These are phyloP conservation scores for Dothiorella sarmentorum DNA, from an alignment of 2,329 filamentous ascomycete species.

Conservation along the genomic window DNA sequence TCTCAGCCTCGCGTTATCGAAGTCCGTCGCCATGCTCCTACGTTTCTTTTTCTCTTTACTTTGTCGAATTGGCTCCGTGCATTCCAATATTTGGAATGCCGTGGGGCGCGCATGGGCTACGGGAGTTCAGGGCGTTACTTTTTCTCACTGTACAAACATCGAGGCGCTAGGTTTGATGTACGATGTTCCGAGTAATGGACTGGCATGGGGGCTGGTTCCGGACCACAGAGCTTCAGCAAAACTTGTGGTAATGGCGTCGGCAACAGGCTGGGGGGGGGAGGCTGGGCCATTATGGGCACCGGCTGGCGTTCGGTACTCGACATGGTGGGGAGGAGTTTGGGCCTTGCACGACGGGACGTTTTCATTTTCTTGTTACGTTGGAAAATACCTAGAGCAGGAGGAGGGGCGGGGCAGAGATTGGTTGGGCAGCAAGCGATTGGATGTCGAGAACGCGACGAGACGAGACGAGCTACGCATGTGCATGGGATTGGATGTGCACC, in stretches of 20 bases:
- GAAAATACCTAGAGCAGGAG: slow-evolving; percentile 17
- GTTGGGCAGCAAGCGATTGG: slow-evolving; percentile 19
- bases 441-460: slow-evolving; percentile 17
- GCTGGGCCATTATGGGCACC: not conserved
- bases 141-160: slow-evolving; percentile 18
- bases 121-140: slow-evolving; percentile 15
- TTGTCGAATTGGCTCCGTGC: not conserved
- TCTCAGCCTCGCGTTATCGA: slow-evolving; percentile 9
- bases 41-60: not conserved
- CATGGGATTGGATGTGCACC: slow-evolving; percentile 15
- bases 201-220: slow-evolving; percentile 16
- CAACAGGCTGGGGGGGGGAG: slow-evolving; percentile 1
- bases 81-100: slow-evolving; percentile 9
- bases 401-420: slow-evolving; percentile 12
- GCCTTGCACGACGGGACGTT: slow-evolving; percentile 16
- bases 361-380: slow-evolving; percentile 18
- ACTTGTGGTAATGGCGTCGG: slow-evolving; percentile 5
- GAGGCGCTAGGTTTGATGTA: slow-evolving; percentile 17
- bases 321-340: slow-evolving; percentile 8
- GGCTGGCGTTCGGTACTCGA: slow-evolving; percentile 3
- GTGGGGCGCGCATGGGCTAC: slow-evolving; percentile 10
- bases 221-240: not conserved
- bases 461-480: slow-evolving; percentile 17
- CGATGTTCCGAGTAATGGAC: slow-evolving; percentile 14
- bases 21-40: not conserved